phyloP scores from a whole-genome alignment of 306 rosid genomes.

The Astragalus glycyphyllos region DNA sequence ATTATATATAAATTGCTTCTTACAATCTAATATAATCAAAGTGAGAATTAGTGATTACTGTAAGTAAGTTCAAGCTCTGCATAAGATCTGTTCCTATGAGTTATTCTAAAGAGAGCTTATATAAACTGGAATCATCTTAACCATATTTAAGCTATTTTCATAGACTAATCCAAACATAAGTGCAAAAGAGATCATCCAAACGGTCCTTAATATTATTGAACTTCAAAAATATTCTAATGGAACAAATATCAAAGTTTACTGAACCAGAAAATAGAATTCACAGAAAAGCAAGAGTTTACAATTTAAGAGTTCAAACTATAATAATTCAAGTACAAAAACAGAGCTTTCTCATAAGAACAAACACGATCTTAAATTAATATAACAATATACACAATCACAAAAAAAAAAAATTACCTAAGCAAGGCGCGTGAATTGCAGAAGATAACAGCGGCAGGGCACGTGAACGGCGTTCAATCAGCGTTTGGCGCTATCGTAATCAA shows the following conservation, averaged over 20 bases:
- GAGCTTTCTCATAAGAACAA: constrained; percentile 37
- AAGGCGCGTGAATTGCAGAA: constrained; percentile 22
- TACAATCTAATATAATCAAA: too few species aligned
- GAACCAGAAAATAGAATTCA: background rate
- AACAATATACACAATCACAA: constrained; percentile 25
- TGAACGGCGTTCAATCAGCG: constrained; percentile 36
- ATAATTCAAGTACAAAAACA: constrained; percentile 32
- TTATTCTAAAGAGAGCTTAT: too few species aligned
- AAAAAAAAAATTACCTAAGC: constrained; percentile 7
- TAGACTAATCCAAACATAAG: too few species aligned
- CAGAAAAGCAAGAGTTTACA: constrained; percentile 3
- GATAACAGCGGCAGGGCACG: background rate
- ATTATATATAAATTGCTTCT: background rate
- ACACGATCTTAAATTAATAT: constrained; percentile 22
- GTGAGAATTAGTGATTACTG: background rate
- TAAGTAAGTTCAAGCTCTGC: background rate
- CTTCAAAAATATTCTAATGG: background rate
- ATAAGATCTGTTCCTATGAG: too few species aligned
- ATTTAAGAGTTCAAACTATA: constrained; percentile 20
- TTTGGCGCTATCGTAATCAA: constrained; percentile 62
- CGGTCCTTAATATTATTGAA: constrained; percentile 2
- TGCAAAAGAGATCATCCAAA: background rate
- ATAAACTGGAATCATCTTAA: background rate
- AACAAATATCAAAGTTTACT: background rate
- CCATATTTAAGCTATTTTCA: background rate